Evolutionary conservation across 306 rosid genomes (phyloP), one percentile per base, ranked within the genome.

Genomic region (Heteromeles arbutifolia): DNA sequence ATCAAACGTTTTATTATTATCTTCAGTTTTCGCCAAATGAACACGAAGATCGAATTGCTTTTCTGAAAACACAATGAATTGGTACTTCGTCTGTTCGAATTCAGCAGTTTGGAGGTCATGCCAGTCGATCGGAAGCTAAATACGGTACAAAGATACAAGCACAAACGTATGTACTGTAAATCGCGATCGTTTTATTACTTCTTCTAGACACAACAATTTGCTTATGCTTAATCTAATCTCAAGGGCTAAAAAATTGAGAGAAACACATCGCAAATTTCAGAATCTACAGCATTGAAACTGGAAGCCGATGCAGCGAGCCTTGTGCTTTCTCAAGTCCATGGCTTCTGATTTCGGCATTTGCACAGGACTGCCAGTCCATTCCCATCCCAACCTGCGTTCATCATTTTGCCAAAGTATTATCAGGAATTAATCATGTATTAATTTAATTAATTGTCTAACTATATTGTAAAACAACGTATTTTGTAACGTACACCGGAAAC

Each of bases 231-330:
- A 77, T 62, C 64, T 11, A 79, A 7, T 21, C 50, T 53, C 45
- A 59, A 45, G 52, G 54, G 66, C 1, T 52, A 26, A 31, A 26
- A n/a, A 39, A 37, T 5, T 56, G 45, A 45, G 76, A 79, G 58
- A 69, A 65, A 65, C 24, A 59, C 24, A 4, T 17, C 43, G 57
- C 62, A 31, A 62, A 19, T 69, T 72, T 85, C 80, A 88, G 81
- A 88, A 86, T 90, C 85, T 83, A 74, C 86, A 86, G 75, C 96
- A 93, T 25, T 79, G 95, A 79, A 90, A 92, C 39, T 79, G 96
- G 79, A 93, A 84, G 73, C 80, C 79, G n/a, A 76, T 64, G 37
- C 72, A 79, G 37, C 86, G 72, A 17, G 80, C 67, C 80, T 79
- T 91, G 28, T 85, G 88, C 81, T 86, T 88, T 82, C 84, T 80